These are phyloP conservation scores for Paracamarosporium sp. DNA, from an alignment of 2,329 filamentous ascomycete species.

Conservation along the genomic window DNA sequence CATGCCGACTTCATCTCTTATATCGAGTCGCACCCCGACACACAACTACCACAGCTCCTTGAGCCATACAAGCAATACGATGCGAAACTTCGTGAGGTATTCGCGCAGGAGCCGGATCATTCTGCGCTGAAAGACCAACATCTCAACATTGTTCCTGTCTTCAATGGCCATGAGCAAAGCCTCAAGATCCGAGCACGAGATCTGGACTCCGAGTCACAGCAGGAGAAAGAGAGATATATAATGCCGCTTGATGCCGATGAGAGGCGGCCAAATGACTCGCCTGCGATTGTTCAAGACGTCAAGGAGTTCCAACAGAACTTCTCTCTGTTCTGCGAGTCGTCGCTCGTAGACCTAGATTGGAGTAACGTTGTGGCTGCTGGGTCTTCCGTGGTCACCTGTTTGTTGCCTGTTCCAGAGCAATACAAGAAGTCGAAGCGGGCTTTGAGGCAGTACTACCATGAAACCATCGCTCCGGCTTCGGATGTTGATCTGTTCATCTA, in stretches of 20 bases:
- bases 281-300: conserved; percentile 71
- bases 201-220: conserved; percentile 62
- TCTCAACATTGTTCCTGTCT: conserved; percentile 72
- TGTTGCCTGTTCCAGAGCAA: conserved; percentile 69
- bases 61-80: conserved; percentile 74
- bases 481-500: conserved; percentile 90
- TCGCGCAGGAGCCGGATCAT: conserved; percentile 71
- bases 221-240: conserved; percentile 70
- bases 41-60: conserved; percentile 64
- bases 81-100: conserved; percentile 69
- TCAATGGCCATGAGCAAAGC: conserved; percentile 59
- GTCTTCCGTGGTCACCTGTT: conserved; percentile 79
- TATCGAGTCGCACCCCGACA: conserved; percentile 62
- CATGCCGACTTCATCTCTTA: conserved; percentile 57
- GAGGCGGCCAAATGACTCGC: conserved; percentile 67
- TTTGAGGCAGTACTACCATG: conserved; percentile 72
- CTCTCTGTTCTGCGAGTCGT: conserved; percentile 79
- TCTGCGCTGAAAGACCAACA: conserved; percentile 62
- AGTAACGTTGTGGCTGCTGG: conserved; percentile 82
- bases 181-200: conserved; percentile 70
- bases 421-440: conserved; percentile 49
- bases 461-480: conserved; percentile 80
- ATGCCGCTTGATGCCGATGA: conserved; percentile 70
- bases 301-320: conserved; percentile 81
- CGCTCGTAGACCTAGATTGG: conserved; percentile 79